phyloP scores from a whole-genome alignment of 1,139 yeast species.

The Entelexis paramagnoliae region DNA sequence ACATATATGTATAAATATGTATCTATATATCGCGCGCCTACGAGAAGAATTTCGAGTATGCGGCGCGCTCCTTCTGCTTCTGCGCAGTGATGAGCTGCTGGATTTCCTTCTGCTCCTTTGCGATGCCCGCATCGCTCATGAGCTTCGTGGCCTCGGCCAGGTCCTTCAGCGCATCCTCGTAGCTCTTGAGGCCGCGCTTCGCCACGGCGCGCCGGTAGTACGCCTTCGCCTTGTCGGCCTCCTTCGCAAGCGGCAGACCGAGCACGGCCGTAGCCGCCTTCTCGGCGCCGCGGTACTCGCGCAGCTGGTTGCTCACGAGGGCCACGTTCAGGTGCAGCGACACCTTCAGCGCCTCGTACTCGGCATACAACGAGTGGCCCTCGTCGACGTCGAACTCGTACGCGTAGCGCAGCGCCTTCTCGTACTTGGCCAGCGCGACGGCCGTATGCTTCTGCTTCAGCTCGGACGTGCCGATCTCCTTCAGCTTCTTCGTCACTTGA shows the following conservation, averaged over 20 bases:
- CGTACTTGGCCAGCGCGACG: conserved; percentile 55
- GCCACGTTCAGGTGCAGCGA: conserved; percentile 63
- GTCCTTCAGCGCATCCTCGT: conserved; percentile 57
- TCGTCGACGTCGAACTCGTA: conserved; percentile 26
- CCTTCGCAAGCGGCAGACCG: conserved; percentile 47
- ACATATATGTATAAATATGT: too few species aligned
- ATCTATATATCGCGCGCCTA: not conserved
- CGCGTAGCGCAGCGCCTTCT: conserved; percentile 27
- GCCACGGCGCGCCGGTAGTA: conserved; percentile 78
- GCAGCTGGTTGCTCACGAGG: conserved; percentile 56
- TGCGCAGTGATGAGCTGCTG: conserved; percentile 45
- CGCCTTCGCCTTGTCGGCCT: conserved; percentile 68
- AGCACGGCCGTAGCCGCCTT: conserved; percentile 56
- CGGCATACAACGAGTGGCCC: conserved; percentile 23
- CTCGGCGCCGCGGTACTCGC: conserved; percentile 46
- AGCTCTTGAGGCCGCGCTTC: conserved; percentile 50
- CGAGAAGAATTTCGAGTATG: conserved; percentile 68
- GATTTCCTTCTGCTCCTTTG: conserved; percentile 55
- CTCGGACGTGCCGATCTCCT: conserved; percentile 66
- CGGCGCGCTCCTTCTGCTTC: conserved; percentile 65
- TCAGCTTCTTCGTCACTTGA: conserved; percentile 52
- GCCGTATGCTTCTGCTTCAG: conserved; percentile 54
- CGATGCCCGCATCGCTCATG: conserved; percentile 68
- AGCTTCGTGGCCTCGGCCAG: conserved; percentile 58
- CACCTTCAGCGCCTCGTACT: conserved; percentile 39